phyloP scores from a whole-genome alignment of 2,329 filamentous ascomycete species.

The Lachnellula arida region DNA sequence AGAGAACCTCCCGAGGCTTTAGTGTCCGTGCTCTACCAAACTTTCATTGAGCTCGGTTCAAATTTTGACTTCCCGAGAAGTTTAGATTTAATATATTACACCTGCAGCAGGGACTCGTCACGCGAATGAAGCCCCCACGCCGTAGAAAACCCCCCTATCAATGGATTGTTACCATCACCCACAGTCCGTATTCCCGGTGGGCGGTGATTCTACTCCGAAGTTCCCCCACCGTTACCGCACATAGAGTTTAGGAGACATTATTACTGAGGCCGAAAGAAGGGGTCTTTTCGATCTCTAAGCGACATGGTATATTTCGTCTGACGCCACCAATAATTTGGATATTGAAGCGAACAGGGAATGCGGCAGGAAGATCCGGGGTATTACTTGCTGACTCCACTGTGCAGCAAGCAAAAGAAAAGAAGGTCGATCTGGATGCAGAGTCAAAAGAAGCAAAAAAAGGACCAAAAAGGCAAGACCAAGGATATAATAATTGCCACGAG shows the following conservation, averaged over 20 bases:
- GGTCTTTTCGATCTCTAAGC: background rate
- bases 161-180: background rate
- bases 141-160: slow-evolving; percentile 1
- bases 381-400: slow-evolving; percentile 13
- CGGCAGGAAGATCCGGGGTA: slow-evolving; percentile 5
- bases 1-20: no score
- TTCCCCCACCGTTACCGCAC: background rate
- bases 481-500: background rate
- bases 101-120: slow-evolving; percentile 16
- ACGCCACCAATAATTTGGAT: slow-evolving; percentile 23
- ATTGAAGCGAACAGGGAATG: slow-evolving; percentile 9
- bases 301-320: slow-evolving; percentile 5
- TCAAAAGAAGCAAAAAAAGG: background rate
- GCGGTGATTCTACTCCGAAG: background rate
- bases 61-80: background rate
- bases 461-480: background rate
- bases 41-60: background rate
- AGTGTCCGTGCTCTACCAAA: no score
- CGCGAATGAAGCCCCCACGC: slow-evolving; percentile 4
- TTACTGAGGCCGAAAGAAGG: no score
- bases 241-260: background rate
- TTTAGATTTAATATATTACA: background rate
- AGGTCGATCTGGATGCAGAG: background rate
- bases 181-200: background rate
- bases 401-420: slow-evolving; percentile 7